A percentile compares a stretch with the other conserved stretches of the same genome.
Evolutionary conservation across 306 rosid species (phyloP).

Genomic region (Carpinus fangiana): DNA sequence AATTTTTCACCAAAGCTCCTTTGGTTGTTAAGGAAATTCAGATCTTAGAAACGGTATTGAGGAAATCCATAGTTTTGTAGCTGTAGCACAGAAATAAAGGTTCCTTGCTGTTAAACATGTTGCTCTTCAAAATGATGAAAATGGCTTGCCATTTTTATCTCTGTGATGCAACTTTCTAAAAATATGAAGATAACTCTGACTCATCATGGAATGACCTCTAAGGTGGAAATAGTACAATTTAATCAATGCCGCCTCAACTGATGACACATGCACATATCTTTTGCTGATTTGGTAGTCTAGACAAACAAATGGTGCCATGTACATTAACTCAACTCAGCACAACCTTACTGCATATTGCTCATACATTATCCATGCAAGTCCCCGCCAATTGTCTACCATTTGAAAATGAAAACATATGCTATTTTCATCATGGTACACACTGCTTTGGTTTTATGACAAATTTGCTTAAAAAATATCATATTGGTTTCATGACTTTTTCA

Average conservation of each 20-base stretch:
- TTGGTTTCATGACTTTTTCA: neutral
- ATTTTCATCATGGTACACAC: neutral
- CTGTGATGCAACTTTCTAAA: neutral
- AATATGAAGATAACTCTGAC: neutral
- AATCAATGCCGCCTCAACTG: neutral
- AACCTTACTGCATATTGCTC: neutral
- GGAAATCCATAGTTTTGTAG: neutral
- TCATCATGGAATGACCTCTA: neutral
- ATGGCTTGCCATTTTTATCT: neutral
- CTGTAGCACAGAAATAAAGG: neutral
- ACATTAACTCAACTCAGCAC: neutral
- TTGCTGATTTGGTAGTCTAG: neutral
- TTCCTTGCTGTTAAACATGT: neutral
- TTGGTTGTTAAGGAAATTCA: neutral
- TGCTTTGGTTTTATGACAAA: neutral
- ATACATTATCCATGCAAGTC: neutral
- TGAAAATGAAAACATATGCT: neutral
- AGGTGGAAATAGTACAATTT: neutral
- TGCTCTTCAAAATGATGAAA: neutral
- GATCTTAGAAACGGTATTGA: neutral
- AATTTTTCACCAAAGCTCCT: neutral
- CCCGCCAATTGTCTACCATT: neutral
- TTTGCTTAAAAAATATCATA: neutral
- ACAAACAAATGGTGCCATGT: neutral
- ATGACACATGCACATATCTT: neutral